Conservation (phyloP, 495 filamentous ascomycete genomes). For the Achaetomiella virescens region DNA sequence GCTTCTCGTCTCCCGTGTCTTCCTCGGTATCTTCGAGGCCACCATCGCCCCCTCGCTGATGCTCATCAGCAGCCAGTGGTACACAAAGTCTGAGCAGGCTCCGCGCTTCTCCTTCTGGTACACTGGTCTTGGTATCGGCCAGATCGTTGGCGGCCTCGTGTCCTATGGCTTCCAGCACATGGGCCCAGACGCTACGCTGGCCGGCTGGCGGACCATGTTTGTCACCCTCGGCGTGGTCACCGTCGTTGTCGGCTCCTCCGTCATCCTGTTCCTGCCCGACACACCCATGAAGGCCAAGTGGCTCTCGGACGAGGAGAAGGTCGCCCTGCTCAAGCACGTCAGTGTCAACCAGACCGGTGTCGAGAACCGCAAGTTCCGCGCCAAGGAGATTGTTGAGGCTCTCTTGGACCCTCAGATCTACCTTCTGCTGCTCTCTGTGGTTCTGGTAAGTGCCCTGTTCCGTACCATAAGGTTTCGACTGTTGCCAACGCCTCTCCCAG, state of each 20-base stretch:
- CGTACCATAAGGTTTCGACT: background rate
- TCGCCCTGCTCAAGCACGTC: conserved; percentile 34
- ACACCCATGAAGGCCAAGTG: conserved; percentile 48
- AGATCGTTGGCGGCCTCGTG: conserved; percentile 56
- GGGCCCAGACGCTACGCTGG: conserved; percentile 31
- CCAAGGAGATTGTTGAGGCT: conserved; percentile 34
- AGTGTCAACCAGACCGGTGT: conserved; percentile 45
- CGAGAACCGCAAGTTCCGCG: conserved; percentile 46
- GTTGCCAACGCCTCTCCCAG: conserved; percentile 5
- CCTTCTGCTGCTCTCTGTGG: conserved; percentile 26
- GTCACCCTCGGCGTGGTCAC: conserved; percentile 51
- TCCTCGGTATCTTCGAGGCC: conserved; percentile 59
- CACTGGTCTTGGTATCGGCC: conserved; percentile 53
- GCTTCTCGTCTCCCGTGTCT: conserved; percentile 42
- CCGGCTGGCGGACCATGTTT: conserved; percentile 61
- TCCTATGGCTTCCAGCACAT: conserved; percentile 59
- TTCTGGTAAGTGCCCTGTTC: conserved; percentile 19
- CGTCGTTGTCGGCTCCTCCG: conserved; percentile 40
- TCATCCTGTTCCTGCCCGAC: conserved; percentile 47
- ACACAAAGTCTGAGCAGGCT: conserved; percentile 55
- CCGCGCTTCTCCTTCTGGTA: conserved; percentile 63
- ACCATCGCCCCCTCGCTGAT: conserved; percentile 55
- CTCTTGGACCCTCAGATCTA: conserved; percentile 33
- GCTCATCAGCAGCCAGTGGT: conserved; percentile 51
- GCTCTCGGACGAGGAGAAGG: conserved; percentile 45